Conservation (phyloP, 2,329 filamentous ascomycete species). For the Colletotrichum zoysiae region DNA sequence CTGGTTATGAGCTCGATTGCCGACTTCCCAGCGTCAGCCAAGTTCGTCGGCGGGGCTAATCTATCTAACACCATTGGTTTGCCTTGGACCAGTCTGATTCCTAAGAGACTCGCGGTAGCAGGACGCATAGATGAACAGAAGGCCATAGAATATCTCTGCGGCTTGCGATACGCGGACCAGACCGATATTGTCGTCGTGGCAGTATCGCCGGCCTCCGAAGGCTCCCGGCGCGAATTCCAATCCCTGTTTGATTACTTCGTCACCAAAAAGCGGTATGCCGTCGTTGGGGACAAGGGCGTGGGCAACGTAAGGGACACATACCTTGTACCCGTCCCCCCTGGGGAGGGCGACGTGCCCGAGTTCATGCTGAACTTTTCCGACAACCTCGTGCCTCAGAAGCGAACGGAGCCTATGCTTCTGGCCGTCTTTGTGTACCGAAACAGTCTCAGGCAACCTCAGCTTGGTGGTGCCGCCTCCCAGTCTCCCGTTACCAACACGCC, state of each 20-base stretch:
- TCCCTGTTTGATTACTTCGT: slow-evolving; percentile 90
- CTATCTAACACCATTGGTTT: slow-evolving; percentile 68
- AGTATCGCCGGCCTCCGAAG: slow-evolving; percentile 73
- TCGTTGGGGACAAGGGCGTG: slow-evolving; percentile 81
- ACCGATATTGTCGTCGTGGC: slow-evolving; percentile 88
- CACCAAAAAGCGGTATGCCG: slow-evolving; percentile 85
- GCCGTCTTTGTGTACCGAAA: slow-evolving; percentile 87
- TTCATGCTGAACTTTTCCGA: slow-evolving; percentile 92
- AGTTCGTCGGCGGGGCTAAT: slow-evolving; percentile 87
- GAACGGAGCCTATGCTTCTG: slow-evolving; percentile 82
- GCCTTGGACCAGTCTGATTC: slow-evolving; percentile 81
- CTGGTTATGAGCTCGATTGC: slow-evolving; percentile 83
- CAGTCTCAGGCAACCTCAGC: slow-evolving; percentile 57
- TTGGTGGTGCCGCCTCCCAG: slow-evolving; percentile 44
- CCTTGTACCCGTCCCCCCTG: slow-evolving; percentile 85
- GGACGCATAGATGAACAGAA: slow-evolving; percentile 85
- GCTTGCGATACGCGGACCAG: slow-evolving; percentile 82
- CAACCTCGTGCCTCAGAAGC: slow-evolving; percentile 79
- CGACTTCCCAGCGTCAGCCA: slow-evolving; percentile 81
- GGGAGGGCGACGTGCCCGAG: slow-evolving; percentile 78
- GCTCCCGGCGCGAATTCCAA: slow-evolving; percentile 74
- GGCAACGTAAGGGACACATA: slow-evolving; percentile 90
- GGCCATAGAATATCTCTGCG: slow-evolving; percentile 91
- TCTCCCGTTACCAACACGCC: slow-evolving; percentile 47
- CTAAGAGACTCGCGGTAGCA: slow-evolving; percentile 76